Base-by-base conservation (phyloP, 2,329 filamentous ascomycete genomes). In the Stagonosporopsis rhizophila region DNA sequence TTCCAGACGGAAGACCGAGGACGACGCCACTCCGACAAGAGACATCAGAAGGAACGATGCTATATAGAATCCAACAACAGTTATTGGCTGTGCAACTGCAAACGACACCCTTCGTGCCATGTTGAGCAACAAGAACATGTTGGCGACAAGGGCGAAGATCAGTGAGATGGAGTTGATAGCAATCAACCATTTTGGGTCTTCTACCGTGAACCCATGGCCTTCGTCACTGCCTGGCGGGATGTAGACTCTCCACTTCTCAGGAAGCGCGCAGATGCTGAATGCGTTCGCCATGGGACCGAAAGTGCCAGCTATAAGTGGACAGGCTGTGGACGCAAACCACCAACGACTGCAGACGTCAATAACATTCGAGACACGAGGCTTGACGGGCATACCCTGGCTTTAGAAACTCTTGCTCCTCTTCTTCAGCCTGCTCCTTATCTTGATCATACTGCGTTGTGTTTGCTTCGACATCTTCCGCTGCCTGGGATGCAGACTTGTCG, bases 261-360 rank as follows among this genome's bases (percentile, higher is more conserved):
- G 80, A 6, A 87, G 74, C 11, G 84, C 84, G 61, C 82, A 84
- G 44, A 85, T 78, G 50, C 76, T 82, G 65, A 84, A 84, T 0
- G 81, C 81, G 52, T 80, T 84, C 6, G 82, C 81, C 72, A 84
- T 82, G 2, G 82, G 82, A 0, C 82, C 82, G 62, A 84, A 83
- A 0, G 82, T 84, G 40, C 77, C 78, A 4, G 84, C 85, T 32
- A 86, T 75, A 3, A 87, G 74, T 14, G 85, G 85, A 63, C 82
- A 83, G 28, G 80, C 83, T 8, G 85, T 87, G 19, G 81, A 84
- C 2, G 84, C 83, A 65, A 87, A 83, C 85, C 85, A 87, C 83
- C 84, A 87, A 52, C 80, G 78, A 65, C 79, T 81, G 40, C 6
- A 12, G 17, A 14, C 7, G 39, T 70, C 44, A 66, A 57, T 37